Base-by-base conservation (phyloP, 139 green algal species). In the Yamagishiella unicocca region DNA sequence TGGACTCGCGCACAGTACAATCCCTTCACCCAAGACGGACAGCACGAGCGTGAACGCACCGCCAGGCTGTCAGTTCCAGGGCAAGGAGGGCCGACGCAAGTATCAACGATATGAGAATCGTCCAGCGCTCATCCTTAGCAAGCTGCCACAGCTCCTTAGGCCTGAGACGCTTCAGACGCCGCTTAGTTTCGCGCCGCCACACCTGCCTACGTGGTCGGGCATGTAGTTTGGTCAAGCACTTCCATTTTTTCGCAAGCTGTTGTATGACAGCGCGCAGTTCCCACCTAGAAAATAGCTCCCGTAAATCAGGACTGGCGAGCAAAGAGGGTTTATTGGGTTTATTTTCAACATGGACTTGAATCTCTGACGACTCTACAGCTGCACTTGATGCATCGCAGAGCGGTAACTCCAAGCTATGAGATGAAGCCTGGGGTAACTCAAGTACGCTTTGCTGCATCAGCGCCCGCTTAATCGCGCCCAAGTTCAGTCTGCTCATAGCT, bases 281-380 rank as follows among this genome's bases (percentile, higher is more conserved):
- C 24, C 38, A 84, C 77, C 40, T 43, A 29, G 55, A 74, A 19
- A 84, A 84, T 1, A 84, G 77, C 29, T 84, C 77, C 29, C 77
- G 54, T n/a, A 84, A 21, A 33, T 84, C 77, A 0, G 77, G 58
- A 33, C 53, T 83, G 10, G 53, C 14, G 5, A 83, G 54, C 33
- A 83, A 22, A 9, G 75, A 83, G 53, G 75, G 75, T 37, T 71
- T 83, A n/a, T n/a, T 43, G 0, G 72, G 72, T 42, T 80, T 80
- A 29, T 4, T 43, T 46, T 46, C 66, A 9, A 43, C 37, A 25
- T 74, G 35, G 33, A 74, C 66, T 21, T 4, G 66, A 25, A 21
- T 35, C 25, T 74, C 66, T 29, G 66, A 74, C 29, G 66, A 35
- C 66, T 74, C 66, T 2, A 14, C 66, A 24, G 31, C 45, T 8